phyloP scores from a whole-genome alignment of 768 basidiomycete genomes.

The Dioszegia hungarica region DNA sequence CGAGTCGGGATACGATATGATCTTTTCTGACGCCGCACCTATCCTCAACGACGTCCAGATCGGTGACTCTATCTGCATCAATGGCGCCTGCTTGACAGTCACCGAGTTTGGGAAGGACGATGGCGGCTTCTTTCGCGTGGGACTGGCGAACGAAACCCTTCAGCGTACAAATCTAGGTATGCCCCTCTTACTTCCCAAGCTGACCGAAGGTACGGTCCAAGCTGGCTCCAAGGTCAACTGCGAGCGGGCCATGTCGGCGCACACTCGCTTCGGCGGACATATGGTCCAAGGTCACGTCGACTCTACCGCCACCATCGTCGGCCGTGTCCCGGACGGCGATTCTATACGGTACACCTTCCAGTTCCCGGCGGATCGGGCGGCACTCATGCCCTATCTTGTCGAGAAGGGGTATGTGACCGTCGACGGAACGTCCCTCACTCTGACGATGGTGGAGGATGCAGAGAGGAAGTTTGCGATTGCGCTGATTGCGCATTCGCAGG shows the following conservation, averaged over 20 bases:
- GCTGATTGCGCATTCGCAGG: constrained; percentile 91
- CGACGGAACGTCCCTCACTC: constrained; percentile 87
- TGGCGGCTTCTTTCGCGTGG: constrained; percentile 80
- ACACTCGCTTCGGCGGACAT: constrained; percentile 90
- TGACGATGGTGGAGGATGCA: constrained; percentile 62
- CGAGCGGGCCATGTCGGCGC: constrained; percentile 89
- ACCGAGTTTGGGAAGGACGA: constrained; percentile 58
- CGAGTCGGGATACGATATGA: constrained; percentile 52
- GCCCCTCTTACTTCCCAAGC: constrained; percentile 11
- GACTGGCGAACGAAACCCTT: constrained; percentile 93
- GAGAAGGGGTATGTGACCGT: constrained; percentile 91
- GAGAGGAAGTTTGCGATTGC: constrained; percentile 72
- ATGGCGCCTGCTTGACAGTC: constrained; percentile 81
- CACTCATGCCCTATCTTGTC: constrained; percentile 74
- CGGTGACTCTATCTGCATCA: constrained; percentile 70
- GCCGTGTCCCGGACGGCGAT: constrained; percentile 69
- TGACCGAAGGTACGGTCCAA: constrained; percentile 62
- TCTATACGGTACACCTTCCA: constrained; percentile 80
- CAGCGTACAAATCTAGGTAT: constrained; percentile 82
- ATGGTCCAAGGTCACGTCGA: constrained; percentile 99
- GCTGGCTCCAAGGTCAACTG: constrained; percentile 80
- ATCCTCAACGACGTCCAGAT: constrained; percentile 84
- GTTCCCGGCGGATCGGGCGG: constrained; percentile 53
- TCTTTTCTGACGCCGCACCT: constrained; percentile 68
- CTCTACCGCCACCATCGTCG: constrained; percentile 70